phyloP scores from a whole-genome alignment of 1,139 yeast species.

The Lodderomyces jiufengensis region DNA sequence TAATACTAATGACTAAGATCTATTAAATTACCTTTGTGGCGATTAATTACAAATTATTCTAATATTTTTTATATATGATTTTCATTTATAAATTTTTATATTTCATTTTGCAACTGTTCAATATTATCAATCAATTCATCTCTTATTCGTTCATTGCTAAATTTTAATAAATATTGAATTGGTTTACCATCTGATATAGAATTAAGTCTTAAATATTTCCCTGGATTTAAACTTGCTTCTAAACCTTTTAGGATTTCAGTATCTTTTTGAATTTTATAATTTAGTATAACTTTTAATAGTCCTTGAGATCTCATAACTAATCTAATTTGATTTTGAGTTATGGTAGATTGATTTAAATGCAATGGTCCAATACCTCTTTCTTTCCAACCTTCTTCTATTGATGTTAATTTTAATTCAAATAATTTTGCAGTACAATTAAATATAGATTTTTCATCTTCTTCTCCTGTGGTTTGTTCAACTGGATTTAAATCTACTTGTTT shows the following conservation, averaged over 20 bases:
- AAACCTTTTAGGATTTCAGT: constrained; percentile 73
- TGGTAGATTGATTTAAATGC: constrained; percentile 63
- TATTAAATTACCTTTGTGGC: no score
- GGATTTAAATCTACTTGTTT: constrained; percentile 51
- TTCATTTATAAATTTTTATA: constrained; percentile 3
- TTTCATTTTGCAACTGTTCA: constrained; percentile 29
- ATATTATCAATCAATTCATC: constrained; percentile 55
- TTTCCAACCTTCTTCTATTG: constrained; percentile 80
- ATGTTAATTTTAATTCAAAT: constrained; percentile 67
- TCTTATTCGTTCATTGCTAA: constrained; percentile 61
- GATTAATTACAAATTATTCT: no score
- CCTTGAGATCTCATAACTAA: constrained; percentile 92
- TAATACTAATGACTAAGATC: no score
- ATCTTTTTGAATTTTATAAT: constrained; percentile 57
- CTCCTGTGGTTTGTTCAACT: constrained; percentile 72
- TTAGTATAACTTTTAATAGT: constrained; percentile 75
- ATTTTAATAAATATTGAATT: constrained; percentile 76
- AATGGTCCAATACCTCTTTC: constrained; percentile 90
- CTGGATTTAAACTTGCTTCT: constrained; percentile 75
- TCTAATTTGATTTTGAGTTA: constrained; percentile 38
- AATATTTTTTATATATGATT: neutral
- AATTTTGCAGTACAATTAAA: constrained; percentile 74
- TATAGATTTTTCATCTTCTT: constrained; percentile 74
- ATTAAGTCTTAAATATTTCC: constrained; percentile 73
- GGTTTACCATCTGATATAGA: constrained; percentile 55